These are phyloP conservation scores for Sorghum bicolor DNA, from an alignment of 176 grass and related monocot genomes.

Conservation along the genomic window DNA sequence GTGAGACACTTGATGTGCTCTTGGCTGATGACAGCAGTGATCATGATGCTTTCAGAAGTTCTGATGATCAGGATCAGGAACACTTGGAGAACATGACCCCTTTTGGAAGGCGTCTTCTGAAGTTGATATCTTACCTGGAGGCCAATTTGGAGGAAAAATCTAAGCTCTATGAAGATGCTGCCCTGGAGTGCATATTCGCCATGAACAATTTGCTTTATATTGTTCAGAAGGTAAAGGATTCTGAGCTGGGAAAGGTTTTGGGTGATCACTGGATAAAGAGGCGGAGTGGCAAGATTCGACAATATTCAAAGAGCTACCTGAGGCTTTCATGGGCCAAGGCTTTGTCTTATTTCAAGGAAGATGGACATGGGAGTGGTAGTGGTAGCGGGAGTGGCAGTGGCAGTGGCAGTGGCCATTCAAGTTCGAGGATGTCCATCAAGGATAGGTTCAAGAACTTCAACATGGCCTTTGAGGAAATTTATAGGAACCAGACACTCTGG, in stretches of 20 bases:
- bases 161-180: slow-evolving; percentile 89
- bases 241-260: slow-evolving; percentile 87
- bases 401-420: slow-evolving; percentile 62
- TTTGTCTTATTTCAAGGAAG: slow-evolving; percentile 83
- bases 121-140: slow-evolving; percentile 84
- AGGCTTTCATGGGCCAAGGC: slow-evolving; percentile 79
- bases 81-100: slow-evolving; percentile 63
- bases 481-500: slow-evolving; percentile 81
- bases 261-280: slow-evolving; percentile 81
- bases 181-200: slow-evolving; percentile 78
- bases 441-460: slow-evolving; percentile 97
- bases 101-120: slow-evolving; percentile 52
- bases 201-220: slow-evolving; percentile 99
- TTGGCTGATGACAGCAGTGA: slow-evolving; percentile 47
- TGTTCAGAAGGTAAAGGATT: slow-evolving; percentile 82
- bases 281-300: slow-evolving; percentile 70
- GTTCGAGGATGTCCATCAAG: slow-evolving; percentile 75
- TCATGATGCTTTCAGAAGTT: slow-evolving; percentile 8
- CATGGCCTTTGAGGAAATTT: slow-evolving; percentile 83
- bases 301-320: slow-evolving; percentile 81
- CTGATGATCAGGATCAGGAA: slow-evolving; percentile 45
- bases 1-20: slow-evolving; percentile 58
- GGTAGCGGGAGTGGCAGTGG: slow-evolving; percentile 28
- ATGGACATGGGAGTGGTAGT: slow-evolving; percentile 46
- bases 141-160: slow-evolving; percentile 89